Evolutionary conservation across 768 basidiomycete species (phyloP).

Genomic region (Boletus rubescentipes): DNA sequence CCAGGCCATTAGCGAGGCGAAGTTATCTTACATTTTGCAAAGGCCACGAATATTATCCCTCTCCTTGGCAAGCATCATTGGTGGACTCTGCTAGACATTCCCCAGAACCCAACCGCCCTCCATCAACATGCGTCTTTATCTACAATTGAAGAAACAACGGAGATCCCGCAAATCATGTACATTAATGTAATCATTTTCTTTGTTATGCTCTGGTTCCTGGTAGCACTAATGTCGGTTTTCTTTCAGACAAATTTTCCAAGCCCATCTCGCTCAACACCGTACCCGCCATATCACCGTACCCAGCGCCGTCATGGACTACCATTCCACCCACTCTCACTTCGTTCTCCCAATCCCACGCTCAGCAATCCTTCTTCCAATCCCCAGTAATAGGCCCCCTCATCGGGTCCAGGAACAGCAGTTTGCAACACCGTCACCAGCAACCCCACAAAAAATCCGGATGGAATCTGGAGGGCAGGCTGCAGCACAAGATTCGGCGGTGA

Average conservation of each 20-base stretch:
- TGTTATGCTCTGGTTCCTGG: background rate
- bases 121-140: slow-evolving; percentile 24
- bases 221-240: background rate
- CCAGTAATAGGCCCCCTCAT: background rate
- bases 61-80: slow-evolving; percentile 30
- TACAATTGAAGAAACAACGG: slow-evolving; percentile 34
- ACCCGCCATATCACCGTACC: slow-evolving; percentile 30
- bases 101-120: slow-evolving; percentile 6
- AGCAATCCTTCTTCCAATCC: background rate
- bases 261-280: background rate
- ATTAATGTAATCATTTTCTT: background rate
- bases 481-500: slow-evolving; percentile 2
- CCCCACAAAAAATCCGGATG: background rate
- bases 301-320: slow-evolving; percentile 21
- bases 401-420: background rate
- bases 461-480: background rate
- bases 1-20: too few relatives aligned
- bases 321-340: slow-evolving; percentile 17
- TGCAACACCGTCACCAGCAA: too few relatives aligned
- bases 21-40: slow-evolving; percentile 31
- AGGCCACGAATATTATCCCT: slow-evolving; percentile 24
- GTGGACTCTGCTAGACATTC: slow-evolving; percentile 5
- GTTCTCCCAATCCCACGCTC: slow-evolving; percentile 26
- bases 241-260: slow-evolving; percentile 26
- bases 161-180: slow-evolving; percentile 31